Evolutionary conservation across 805 yeast species (phyloP).

Genomic region (Starmerella floricola): DNA sequence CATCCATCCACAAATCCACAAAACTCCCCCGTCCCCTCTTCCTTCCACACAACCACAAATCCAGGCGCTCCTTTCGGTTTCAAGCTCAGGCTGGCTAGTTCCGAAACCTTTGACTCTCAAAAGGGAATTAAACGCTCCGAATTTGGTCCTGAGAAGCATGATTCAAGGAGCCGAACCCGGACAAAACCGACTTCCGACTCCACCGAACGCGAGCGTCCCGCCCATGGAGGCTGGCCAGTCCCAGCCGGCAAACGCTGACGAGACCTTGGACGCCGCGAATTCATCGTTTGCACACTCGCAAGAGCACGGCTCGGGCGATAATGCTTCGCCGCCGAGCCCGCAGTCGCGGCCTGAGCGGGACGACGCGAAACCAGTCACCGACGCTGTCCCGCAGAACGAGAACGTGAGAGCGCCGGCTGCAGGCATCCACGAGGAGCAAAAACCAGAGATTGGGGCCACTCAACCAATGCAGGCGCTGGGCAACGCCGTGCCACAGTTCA

Average conservation of each 20-base stretch:
- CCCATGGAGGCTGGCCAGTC: neutral
- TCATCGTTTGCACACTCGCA: neutral
- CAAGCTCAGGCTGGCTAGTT: too few species aligned
- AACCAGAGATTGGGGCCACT: too few species aligned
- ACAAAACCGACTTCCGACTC: neutral
- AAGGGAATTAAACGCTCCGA: neutral
- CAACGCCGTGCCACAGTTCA: neutral
- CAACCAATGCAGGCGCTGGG: too few species aligned
- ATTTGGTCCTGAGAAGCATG: neutral
- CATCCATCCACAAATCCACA: constrained; percentile 16
- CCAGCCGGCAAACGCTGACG: neutral
- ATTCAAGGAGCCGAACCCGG: neutral
- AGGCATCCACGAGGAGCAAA: neutral
- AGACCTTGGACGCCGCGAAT: neutral
- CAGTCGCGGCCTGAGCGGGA: too few species aligned
- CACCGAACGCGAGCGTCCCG: neutral
- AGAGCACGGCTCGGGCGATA: neutral
- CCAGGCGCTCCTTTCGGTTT: too few species aligned
- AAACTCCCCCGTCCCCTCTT: constrained; percentile 2
- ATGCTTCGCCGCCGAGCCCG: neutral
- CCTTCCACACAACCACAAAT: neutral
- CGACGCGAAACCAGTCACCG: too few species aligned
- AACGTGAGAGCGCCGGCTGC: neutral
- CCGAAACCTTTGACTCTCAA: neutral
- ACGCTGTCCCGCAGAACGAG: neutral